These are phyloP conservation scores for Sphaceloma murrayae DNA, from an alignment of 2,329 filamentous ascomycete species.

Conservation along the genomic window DNA sequence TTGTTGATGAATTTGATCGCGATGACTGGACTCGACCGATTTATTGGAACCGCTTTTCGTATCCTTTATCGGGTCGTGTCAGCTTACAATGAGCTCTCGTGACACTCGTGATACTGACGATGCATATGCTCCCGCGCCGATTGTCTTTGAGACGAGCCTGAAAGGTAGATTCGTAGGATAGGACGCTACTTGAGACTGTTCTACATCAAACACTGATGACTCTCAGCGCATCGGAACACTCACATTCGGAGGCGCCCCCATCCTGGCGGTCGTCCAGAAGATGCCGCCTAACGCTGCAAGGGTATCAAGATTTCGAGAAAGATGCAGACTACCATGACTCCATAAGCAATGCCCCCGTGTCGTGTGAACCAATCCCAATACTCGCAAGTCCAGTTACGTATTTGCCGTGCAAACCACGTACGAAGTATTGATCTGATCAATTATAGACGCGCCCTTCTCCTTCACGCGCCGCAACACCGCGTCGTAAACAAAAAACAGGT, in stretches of 20 bases:
- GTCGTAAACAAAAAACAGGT: too few species aligned
- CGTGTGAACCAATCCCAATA: neutral
- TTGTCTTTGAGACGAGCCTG: constrained; percentile 89
- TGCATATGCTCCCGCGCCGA: constrained; percentile 92
- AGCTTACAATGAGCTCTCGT: neutral
- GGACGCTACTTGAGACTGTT: constrained; percentile 76
- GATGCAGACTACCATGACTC: constrained; percentile 7
- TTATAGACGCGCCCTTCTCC: too few species aligned
- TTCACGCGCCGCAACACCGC: too few species aligned
- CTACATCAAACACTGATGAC: neutral
- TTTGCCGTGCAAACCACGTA: too few species aligned
- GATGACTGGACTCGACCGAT: constrained; percentile 65
- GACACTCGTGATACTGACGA: constrained; percentile 52
- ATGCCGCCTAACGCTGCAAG: neutral
- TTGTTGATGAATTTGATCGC: constrained; percentile 99
- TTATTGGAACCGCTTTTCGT: constrained; percentile 78
- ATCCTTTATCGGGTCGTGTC: constrained; percentile 50
- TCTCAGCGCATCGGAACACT: too few species aligned
- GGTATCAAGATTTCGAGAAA: neutral
- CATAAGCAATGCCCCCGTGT: constrained; percentile 6
- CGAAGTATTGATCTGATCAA: too few species aligned
- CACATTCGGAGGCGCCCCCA: constrained; percentile 28
- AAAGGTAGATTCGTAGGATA: constrained; percentile 81
- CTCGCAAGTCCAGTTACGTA: too few species aligned
- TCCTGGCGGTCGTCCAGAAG: constrained; percentile 12